Evolutionary conservation across 495 filamentous ascomycete species (phyloP).

Genomic region (Zalerion maritima): DNA sequence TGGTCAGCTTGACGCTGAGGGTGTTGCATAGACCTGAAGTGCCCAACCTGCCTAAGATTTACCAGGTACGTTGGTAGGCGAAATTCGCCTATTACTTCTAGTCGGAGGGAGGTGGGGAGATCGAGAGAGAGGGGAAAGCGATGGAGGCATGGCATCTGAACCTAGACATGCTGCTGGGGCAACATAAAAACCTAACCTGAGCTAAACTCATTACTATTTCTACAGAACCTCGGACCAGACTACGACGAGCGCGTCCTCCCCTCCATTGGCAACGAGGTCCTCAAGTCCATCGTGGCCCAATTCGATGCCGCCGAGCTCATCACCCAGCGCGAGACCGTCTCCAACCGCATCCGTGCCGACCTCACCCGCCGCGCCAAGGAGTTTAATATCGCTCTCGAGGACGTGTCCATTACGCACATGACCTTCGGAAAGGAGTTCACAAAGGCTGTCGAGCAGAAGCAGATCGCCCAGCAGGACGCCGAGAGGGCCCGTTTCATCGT

Average conservation of each 20-base stretch:
- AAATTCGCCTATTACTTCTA: no score
- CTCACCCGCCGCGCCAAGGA: slow-evolving; percentile 90
- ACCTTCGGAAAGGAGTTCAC: slow-evolving; percentile 99
- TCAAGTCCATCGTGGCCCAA: slow-evolving; percentile 97
- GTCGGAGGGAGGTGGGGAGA: no score
- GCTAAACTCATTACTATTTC: background rate
- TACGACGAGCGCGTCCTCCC: slow-evolving; percentile 99
- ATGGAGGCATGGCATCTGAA: no score
- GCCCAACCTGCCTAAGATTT: slow-evolving; percentile 84
- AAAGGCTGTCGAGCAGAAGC: slow-evolving; percentile 96
- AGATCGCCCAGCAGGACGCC: slow-evolving; percentile 98
- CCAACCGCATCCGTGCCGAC: slow-evolving; percentile 86
- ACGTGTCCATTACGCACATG: slow-evolving; percentile 99
- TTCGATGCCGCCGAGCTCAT: slow-evolving; percentile 99
- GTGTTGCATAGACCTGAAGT: slow-evolving; percentile 94
- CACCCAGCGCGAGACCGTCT: slow-evolving; percentile 95
- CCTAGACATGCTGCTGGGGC: no score
- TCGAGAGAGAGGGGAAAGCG: no score
- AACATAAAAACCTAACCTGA: background rate
- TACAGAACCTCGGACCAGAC: slow-evolving; percentile 68
- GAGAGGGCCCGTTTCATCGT: slow-evolving; percentile 96
- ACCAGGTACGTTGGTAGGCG: slow-evolving; percentile 94
- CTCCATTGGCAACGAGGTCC: slow-evolving; percentile 99
- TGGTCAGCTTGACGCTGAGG: slow-evolving; percentile 95
- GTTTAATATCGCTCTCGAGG: slow-evolving; percentile 98